A percentile compares a stretch with the other conserved stretches of the same genome.
Evolutionary conservation across 495 filamentous ascomycete species (phyloP).

Genomic region (Chaetomium cochliodes): DNA sequence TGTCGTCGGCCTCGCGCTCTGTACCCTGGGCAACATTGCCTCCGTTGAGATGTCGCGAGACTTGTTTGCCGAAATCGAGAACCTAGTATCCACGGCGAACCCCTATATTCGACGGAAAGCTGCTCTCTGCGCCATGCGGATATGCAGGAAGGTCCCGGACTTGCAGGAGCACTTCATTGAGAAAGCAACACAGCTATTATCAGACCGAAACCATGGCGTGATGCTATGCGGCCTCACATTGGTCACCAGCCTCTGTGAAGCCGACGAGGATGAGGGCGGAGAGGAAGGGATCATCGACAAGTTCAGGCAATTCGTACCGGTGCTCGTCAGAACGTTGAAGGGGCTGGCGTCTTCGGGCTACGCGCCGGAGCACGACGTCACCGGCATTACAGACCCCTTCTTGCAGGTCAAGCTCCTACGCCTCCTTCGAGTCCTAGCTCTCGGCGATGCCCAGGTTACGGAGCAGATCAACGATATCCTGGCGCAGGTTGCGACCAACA

Average conservation of each 20-base stretch:
- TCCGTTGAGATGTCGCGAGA: constrained; percentile 99
- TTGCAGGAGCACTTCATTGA: constrained; percentile 96
- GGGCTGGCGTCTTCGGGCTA: constrained; percentile 90
- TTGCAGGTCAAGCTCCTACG: constrained; percentile 93
- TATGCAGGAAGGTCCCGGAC: constrained; percentile 96
- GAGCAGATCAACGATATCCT: constrained; percentile 98
- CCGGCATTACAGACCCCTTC: constrained; percentile 98
- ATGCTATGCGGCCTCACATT: constrained; percentile 88
- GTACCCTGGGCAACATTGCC: constrained; percentile 94
- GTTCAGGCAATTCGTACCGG: constrained; percentile 76
- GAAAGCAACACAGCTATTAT: constrained; percentile 83
- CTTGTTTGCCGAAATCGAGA: constrained; percentile 91
- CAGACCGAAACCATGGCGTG: constrained; percentile 91
- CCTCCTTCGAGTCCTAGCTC: constrained; percentile 77
- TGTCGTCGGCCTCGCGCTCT: constrained; percentile 92
- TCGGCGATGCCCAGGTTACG: constrained; percentile 84
- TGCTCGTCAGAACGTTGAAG: constrained; percentile 87
- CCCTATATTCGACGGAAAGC: constrained; percentile 97
- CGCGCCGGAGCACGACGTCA: constrained; percentile 96
- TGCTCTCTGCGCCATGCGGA: constrained; percentile 98
- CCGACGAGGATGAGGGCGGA: constrained; percentile 82
- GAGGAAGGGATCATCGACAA: constrained; percentile 83
- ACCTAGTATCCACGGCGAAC: constrained; percentile 83
- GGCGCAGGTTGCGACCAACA: constrained; percentile 97
- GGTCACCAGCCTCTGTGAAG: constrained; percentile 89